Percentiles rank a stretch among this genome's conserved stretches.
Conservation (phyloP, 2,329 filamentous ascomycete genomes). For the Ceratocystis papillata region DNA sequence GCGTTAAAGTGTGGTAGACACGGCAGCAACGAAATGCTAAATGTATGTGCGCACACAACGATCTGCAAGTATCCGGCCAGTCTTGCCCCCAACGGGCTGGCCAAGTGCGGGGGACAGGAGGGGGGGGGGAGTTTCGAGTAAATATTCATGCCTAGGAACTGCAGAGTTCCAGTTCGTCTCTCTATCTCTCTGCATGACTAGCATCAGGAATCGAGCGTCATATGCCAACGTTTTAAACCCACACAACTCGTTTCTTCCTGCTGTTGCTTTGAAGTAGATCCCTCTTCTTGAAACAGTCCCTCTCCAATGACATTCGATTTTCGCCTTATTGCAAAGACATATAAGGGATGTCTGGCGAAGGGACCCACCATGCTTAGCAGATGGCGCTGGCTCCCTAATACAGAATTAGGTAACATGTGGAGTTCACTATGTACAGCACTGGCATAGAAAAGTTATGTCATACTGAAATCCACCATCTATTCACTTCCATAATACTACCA, state of each 20-base stretch:
- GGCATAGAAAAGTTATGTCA: too few relatives aligned
- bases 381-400: neutral
- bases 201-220: neutral
- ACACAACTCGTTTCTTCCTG: neutral
- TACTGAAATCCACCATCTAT: too few relatives aligned
- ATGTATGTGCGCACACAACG: neutral
- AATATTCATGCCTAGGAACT: neutral
- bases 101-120: neutral
- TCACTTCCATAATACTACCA: too few relatives aligned
- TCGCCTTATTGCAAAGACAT: neutral
- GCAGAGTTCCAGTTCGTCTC: neutral
- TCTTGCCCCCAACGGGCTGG: neutral
- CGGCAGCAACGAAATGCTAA: neutral
- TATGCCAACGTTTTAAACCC: neutral
- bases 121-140: neutral
- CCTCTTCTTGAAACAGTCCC: constrained; percentile 5
- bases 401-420: too few relatives aligned
- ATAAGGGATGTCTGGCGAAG: neutral
- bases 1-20: neutral
- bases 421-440: too few relatives aligned
- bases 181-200: neutral
- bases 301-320: neutral
- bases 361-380: neutral
- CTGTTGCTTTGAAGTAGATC: neutral
- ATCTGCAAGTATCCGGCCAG: neutral